Conservation (phyloP, 164 flowering plant genomes). For the Nymphaea thermarum region DNA sequence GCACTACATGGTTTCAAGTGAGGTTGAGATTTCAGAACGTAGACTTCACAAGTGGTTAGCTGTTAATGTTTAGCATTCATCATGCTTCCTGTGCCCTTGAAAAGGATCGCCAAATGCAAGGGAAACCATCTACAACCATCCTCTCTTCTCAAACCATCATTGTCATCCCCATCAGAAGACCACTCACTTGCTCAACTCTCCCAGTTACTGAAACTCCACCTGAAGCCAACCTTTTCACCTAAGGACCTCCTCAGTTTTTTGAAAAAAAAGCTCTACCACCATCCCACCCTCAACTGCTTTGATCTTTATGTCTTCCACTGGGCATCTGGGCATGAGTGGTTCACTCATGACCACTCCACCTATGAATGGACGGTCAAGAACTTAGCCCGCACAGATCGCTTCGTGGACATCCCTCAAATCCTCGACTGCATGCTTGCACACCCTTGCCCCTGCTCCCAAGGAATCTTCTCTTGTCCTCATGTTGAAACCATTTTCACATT, state of each 20-base stretch:
- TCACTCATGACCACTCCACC: slow-evolving; percentile 75
- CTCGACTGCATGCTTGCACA: slow-evolving; percentile 41
- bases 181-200: slow-evolving; percentile 13
- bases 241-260: slow-evolving; percentile 43
- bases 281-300: slow-evolving; percentile 65
- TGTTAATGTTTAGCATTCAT: too few species aligned
- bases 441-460: slow-evolving; percentile 81
- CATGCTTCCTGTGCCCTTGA: background rate
- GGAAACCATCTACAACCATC: background rate
- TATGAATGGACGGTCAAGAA: slow-evolving; percentile 66
- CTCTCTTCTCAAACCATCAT: background rate
- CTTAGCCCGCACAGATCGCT: slow-evolving; percentile 53
- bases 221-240: slow-evolving; percentile 38
- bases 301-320: slow-evolving; percentile 66
- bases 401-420: slow-evolving; percentile 31
- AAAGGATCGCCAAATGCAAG: background rate
- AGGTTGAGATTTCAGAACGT: too few species aligned
- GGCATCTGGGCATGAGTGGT: slow-evolving; percentile 57
- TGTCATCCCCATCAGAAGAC: background rate
- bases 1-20: too few species aligned
- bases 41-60: too few species aligned
- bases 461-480: slow-evolving; percentile 65
- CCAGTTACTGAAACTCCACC: slow-evolving; percentile 42
- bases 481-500: slow-evolving; percentile 50
- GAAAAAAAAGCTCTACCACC: slow-evolving; percentile 60